Conservation (phyloP, 805 yeast species). For the Metschnikowia santaceciliae region DNA sequence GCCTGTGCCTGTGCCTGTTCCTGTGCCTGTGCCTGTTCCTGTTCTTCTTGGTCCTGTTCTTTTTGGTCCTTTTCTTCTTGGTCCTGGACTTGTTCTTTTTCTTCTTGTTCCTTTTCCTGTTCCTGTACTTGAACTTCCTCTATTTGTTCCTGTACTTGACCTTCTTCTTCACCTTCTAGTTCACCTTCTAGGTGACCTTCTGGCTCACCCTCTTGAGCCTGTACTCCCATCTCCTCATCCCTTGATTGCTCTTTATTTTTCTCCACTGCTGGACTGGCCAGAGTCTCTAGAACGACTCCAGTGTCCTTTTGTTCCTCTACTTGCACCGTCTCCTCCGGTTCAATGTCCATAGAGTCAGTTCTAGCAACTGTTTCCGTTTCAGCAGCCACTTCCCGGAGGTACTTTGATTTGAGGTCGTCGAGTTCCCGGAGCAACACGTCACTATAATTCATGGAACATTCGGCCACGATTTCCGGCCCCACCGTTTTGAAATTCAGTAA, state of each 20-base stretch:
- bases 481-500: neutral
- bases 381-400: neutral
- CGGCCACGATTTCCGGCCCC: slow-evolving; percentile 11
- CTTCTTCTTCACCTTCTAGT: neutral
- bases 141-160: neutral
- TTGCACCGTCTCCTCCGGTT: neutral
- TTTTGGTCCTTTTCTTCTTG: neutral
- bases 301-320: neutral
- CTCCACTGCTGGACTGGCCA: neutral
- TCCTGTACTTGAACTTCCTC: neutral
- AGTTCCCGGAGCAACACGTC: slow-evolving; percentile 8
- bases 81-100: neutral
- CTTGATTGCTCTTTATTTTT: neutral
- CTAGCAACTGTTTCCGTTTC: neutral
- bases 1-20: neutral
- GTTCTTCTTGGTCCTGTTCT: neutral
- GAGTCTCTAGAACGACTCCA: neutral
- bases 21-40: neutral
- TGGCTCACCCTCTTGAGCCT: too few species aligned
- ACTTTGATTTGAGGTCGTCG: slow-evolving; percentile 7
- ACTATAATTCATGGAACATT: slow-evolving; percentile 11
- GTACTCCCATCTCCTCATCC: too few species aligned
- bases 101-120: neutral
- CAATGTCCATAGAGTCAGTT: neutral
- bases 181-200: too few species aligned